Conservation (phyloP, 768 basidiomycete genomes). For the Boletus pseudopeckii region DNA sequence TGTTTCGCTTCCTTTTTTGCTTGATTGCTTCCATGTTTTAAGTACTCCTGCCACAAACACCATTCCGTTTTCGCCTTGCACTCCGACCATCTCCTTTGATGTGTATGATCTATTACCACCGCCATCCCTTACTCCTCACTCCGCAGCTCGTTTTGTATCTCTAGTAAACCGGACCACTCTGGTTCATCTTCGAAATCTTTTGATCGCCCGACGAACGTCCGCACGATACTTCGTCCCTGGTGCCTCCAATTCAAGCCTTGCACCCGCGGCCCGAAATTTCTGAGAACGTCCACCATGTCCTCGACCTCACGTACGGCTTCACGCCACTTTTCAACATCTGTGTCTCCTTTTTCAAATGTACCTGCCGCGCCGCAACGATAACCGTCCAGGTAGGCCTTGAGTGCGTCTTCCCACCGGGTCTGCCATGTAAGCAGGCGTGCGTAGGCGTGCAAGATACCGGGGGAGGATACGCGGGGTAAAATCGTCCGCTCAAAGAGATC, state of each 20-base stretch:
- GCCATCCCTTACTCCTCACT: slow-evolving; percentile 10
- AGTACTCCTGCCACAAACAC: background rate
- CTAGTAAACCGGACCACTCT: slow-evolving; percentile 71
- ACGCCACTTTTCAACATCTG: slow-evolving; percentile 64
- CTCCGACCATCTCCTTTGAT: background rate
- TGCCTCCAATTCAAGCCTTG: slow-evolving; percentile 70
- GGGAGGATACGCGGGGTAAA: slow-evolving; percentile 75
- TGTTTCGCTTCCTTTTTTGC: background rate
- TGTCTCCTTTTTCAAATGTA: slow-evolving; percentile 63
- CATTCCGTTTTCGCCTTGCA: background rate
- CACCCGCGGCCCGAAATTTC: slow-evolving; percentile 76
- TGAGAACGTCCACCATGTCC: slow-evolving; percentile 79
- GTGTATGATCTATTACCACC: slow-evolving; percentile 18
- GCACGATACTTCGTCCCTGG: slow-evolving; percentile 81
- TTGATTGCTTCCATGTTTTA: slow-evolving; percentile 15
- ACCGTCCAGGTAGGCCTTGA: slow-evolving; percentile 81
- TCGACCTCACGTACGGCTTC: slow-evolving; percentile 77
- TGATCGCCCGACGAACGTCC: slow-evolving; percentile 86
- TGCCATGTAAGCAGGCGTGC: slow-evolving; percentile 79
- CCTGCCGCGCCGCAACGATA: slow-evolving; percentile 70
- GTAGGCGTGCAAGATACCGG: slow-evolving; percentile 79
- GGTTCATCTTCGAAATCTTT: slow-evolving; percentile 86
- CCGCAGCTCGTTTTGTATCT: slow-evolving; percentile 41
- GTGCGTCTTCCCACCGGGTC: slow-evolving; percentile 65
- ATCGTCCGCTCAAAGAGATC: slow-evolving; percentile 75